Evolutionary conservation across 1,139 yeast species (phyloP), one percentile per base, ranked within the genome.

Genomic region (Wickerhamiella pararugosa): DNA sequence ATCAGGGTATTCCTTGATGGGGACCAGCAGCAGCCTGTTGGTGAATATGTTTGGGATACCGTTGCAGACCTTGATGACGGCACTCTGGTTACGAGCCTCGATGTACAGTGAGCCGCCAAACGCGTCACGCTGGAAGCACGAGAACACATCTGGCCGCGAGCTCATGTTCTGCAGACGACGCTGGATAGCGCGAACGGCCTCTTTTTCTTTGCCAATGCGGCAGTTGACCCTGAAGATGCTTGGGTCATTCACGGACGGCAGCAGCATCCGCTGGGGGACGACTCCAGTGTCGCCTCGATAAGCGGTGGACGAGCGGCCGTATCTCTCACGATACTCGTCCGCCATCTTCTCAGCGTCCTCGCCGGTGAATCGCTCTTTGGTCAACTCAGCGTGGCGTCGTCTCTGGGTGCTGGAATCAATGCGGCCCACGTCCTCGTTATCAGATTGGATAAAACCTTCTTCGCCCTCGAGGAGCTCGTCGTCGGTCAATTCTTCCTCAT

Each of bases 211-310:
- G 37, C 97, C 97, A 29, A 84, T 87, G 53, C 92, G 75, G 64
- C 94, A 84, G 61, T 96, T 75, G 39, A 90, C 76, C 55, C 95
- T 97, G 80, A 95, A 90, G 55, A 92, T 84, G 44, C 87, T 78
- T 5, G 98, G 97, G 58, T 92, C 97, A 55, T 87, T 86, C 46
- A 90, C 94, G 27, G 96, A 84, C 10, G 98, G 98, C 64, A 90
- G 71, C 52, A 90, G 70, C 53, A 92, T 73, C 56, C 94, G 79
- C 60, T 90, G 98, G 2, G 98, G 92, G 6, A 90, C 95, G 33
- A 83, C 73, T 35, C 86, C 80, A 45, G 81, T 76, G 43, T 87
- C 94, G 37, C 95, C 95, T 53, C 94, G 73, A 63, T 82, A 87
- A 47, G 82, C 83, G 8, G 79, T 72, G 39, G 86, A 79, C 8